These are phyloP conservation scores for Talaromyces nanjingensis DNA, from an alignment of 495 filamentous ascomycete species.

Conservation along the genomic window DNA sequence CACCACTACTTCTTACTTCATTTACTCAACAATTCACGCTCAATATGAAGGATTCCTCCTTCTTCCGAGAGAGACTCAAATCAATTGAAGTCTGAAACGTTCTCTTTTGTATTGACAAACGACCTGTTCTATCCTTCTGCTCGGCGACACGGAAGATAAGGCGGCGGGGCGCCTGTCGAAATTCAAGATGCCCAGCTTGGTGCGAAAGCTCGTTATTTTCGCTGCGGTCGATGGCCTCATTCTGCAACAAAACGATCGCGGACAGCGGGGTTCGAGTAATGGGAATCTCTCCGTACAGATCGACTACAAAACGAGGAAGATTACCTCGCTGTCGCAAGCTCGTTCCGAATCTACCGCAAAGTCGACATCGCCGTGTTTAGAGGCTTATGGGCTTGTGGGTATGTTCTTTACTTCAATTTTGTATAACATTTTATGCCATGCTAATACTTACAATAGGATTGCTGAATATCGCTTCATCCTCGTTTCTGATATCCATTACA, in stretches of 20 bases:
- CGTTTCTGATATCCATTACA: conserved; percentile 79
- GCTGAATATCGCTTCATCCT: conserved; percentile 62
- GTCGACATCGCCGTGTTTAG: conserved; percentile 42
- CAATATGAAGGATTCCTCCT: background rate
- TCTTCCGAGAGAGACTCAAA: background rate
- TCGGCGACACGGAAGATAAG: background rate
- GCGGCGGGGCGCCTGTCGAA: background rate
- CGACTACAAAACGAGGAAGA: conserved; percentile 63
- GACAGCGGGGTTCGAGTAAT: conserved; percentile 35
- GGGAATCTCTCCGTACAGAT: conserved; percentile 53
- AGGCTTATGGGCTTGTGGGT: conserved; percentile 85
- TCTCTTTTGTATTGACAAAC: background rate
- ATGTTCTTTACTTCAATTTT: conserved; percentile 15
- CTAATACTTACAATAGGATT: conserved; percentile 46
- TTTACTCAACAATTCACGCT: background rate
- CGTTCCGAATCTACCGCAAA: conserved; percentile 29
- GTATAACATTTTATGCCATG: background rate
- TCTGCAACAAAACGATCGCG: conserved; percentile 59
- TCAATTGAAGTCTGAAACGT: background rate
- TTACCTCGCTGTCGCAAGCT: conserved; percentile 36
- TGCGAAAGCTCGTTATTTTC: conserved; percentile 72
- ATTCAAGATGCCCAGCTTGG: conserved; percentile 59
- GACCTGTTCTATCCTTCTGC: background rate
- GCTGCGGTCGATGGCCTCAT: conserved; percentile 83
- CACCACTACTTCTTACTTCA: background rate